phyloP scores from a whole-genome alignment of 2,329 filamentous ascomycete genomes.

The Stylonectria norvegica region DNA sequence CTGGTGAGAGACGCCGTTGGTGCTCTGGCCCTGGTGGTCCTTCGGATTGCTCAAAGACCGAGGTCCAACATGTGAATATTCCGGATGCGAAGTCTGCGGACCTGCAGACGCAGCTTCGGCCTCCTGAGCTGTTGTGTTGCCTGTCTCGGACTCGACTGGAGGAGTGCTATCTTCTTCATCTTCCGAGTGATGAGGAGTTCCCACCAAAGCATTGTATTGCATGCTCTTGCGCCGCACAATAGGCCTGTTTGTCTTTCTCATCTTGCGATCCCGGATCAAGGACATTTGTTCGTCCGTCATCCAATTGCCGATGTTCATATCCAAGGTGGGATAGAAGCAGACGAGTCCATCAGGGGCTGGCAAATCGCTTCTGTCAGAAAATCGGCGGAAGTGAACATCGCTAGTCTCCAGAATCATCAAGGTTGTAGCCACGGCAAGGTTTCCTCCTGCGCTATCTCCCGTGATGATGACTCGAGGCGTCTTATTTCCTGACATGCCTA shows the following conservation, averaged over 20 bases:
- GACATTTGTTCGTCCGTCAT: constrained; percentile 99
- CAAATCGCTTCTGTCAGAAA: constrained; percentile 48
- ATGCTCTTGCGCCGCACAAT: constrained; percentile 82
- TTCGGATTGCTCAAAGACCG: constrained; percentile 25
- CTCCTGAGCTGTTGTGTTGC: constrained; percentile 8
- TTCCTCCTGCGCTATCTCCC: constrained; percentile 49
- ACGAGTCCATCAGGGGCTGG: constrained; percentile 77
- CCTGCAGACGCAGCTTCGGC: constrained; percentile 10
- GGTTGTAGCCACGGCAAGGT: constrained; percentile 62
- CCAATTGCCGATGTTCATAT: constrained; percentile 98
- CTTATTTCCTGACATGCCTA: constrained; percentile 41
- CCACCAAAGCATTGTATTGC: constrained; percentile 80
- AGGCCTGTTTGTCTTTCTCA: constrained; percentile 71
- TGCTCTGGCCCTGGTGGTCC: constrained; percentile 12
- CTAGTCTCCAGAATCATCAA: constrained; percentile 85
- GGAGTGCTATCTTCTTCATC: constrained; percentile 56
- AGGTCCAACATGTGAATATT: constrained; percentile 49
- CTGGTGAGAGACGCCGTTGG: constrained; percentile 45
- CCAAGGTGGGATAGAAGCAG: constrained; percentile 83
- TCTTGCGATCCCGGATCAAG: constrained; percentile 78
- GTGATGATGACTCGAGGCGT: constrained; percentile 42
- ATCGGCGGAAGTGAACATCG: constrained; percentile 37
- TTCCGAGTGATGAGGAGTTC: constrained; percentile 78
- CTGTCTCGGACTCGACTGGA: constrained; percentile 6
- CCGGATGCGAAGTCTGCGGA: constrained; percentile 41